phyloP scores from a whole-genome alignment of 164 flowering plant species.

The Vitis rotundifolia region DNA sequence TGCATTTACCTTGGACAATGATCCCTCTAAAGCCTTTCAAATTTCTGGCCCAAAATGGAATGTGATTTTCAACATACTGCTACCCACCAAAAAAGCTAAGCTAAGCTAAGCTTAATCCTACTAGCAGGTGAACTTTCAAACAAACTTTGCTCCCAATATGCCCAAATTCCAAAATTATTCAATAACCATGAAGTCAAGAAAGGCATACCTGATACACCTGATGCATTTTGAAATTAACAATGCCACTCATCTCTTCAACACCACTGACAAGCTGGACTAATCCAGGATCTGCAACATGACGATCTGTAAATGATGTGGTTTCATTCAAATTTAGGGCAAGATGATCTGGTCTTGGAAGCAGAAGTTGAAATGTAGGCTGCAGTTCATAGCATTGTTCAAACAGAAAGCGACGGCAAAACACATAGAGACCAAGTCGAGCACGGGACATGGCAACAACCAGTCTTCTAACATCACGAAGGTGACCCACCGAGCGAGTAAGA shows the following conservation, averaged over 20 bases:
- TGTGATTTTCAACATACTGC: too few relatives aligned
- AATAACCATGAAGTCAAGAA: background rate
- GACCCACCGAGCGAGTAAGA: constrained; percentile 94
- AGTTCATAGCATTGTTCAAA: constrained; percentile 97
- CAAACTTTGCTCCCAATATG: too few relatives aligned
- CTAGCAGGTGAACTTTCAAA: too few relatives aligned
- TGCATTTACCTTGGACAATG: too few relatives aligned
- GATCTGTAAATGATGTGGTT: constrained; percentile 52
- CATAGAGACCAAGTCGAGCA: constrained; percentile 91
- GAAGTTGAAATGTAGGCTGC: constrained; percentile 85
- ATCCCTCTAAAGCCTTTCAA: too few relatives aligned
- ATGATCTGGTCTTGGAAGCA: constrained; percentile 84
- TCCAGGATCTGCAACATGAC: constrained; percentile 73
- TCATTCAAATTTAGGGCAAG: constrained; percentile 78
- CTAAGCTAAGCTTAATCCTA: too few relatives aligned
- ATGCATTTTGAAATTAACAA: constrained; percentile 48
- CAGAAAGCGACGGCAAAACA: constrained; percentile 85
- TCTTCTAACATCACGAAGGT: constrained; percentile 98
- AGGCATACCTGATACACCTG: constrained; percentile 63
- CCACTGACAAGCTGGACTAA: constrained; percentile 53
- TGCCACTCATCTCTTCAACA: constrained; percentile 65
- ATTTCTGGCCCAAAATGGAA: too few relatives aligned
- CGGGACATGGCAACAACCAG: constrained; percentile 99
- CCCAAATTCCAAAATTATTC: too few relatives aligned
- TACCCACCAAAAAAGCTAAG: too few relatives aligned